Evolutionary conservation across 805 yeast genomes (phyloP), one percentile per base, ranked within the genome.

Genomic region (Saturnispora gosingensis): DNA sequence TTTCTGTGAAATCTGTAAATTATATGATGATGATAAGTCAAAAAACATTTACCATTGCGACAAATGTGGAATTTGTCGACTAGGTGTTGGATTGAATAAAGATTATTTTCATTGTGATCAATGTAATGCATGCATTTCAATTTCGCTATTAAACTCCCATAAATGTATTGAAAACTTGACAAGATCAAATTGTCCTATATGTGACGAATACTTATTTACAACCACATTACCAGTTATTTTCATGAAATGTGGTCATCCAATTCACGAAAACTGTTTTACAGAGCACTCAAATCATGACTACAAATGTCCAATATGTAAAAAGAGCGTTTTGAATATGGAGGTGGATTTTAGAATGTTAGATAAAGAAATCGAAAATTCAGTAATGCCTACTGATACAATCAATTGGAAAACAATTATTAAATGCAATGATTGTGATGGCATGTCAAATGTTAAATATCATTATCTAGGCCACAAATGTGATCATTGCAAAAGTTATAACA

Each of bases 221-320:
- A 83, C 93, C 4, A 80, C 85, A 6, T 76, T 73, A 62, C 83
- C 88, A 10, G 95, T 89, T 43, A 95, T 88, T 20, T 89, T 90
- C 65, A 88, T 90, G 96, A 72, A 76, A 46, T 90, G 98, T 68
- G 97, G 97, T 2, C 98, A 90, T 67, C 87, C 96, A 38, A 90
- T 90, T 53, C 98, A 90, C 68, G 88, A 88, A 64, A 61, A 66
- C 27, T 90, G 98, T 66, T 89, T 81, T 65, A 83, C 83, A 55
- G 91, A 87, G 57, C 82, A 85, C 64, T 79, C 87, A n/a, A 77
- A 81, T 58, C 88, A 85, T 63, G 80, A 86, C 15, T 90, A 88
- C 72, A 87, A 88, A 64, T 90, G 98, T 66, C 98, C 98, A 1
- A 76, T 87, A 2, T 90, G 98, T 64, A 83, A 88, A 50, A 81